phyloP scores from a whole-genome alignment of 768 basidiomycete species.

The Phylloporus sp. region DNA sequence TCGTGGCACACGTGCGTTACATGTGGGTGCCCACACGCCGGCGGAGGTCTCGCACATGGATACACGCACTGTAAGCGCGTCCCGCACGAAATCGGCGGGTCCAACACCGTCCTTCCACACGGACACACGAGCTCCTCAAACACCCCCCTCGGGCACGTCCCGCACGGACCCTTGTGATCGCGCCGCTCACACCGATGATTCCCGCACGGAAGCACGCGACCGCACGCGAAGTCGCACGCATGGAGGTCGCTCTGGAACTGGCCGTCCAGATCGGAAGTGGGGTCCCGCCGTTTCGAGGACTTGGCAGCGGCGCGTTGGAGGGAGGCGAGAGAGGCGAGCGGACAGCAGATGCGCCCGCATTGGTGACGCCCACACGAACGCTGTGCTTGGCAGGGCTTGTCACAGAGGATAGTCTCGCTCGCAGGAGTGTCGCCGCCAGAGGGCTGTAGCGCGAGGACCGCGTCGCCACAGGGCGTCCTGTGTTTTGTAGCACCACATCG shows the following conservation, averaged over 20 bases:
- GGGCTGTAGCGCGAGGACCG: slow-evolving; percentile 9
- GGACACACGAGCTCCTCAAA: slow-evolving; percentile 89
- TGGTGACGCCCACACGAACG: slow-evolving; percentile 84
- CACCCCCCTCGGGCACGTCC: slow-evolving; percentile 77
- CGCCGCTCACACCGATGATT: slow-evolving; percentile 71
- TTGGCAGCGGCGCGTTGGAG: slow-evolving; percentile 55
- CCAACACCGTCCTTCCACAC: slow-evolving; percentile 81
- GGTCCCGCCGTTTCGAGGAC: slow-evolving; percentile 37
- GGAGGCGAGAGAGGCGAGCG: slow-evolving; percentile 61
- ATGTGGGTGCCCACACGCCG: slow-evolving; percentile 78
- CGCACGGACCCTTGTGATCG: slow-evolving; percentile 83
- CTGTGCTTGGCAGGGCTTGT: slow-evolving; percentile 69
- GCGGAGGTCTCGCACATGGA: slow-evolving; percentile 68
- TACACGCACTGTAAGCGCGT: slow-evolving; percentile 72
- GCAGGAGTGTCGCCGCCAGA: slow-evolving; percentile 29
- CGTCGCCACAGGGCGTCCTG: slow-evolving; percentile 42
- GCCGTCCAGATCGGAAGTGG: slow-evolving; percentile 5
- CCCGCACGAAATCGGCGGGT: slow-evolving; percentile 88
- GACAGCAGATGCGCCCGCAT: slow-evolving; percentile 84
- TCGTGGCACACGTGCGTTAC: slow-evolving; percentile 82
- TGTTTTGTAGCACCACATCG: slow-evolving; percentile 73
- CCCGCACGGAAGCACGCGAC: slow-evolving; percentile 66
- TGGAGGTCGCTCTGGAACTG: slow-evolving; percentile 55
- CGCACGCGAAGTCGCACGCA: slow-evolving; percentile 79
- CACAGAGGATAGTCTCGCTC: slow-evolving; percentile 72